Percentiles rank a stretch among this genome's conserved stretches.
These are phyloP conservation scores for Leccinum uliginosum DNA, from an alignment of 768 basidiomycete genomes.

Conservation along the genomic window DNA sequence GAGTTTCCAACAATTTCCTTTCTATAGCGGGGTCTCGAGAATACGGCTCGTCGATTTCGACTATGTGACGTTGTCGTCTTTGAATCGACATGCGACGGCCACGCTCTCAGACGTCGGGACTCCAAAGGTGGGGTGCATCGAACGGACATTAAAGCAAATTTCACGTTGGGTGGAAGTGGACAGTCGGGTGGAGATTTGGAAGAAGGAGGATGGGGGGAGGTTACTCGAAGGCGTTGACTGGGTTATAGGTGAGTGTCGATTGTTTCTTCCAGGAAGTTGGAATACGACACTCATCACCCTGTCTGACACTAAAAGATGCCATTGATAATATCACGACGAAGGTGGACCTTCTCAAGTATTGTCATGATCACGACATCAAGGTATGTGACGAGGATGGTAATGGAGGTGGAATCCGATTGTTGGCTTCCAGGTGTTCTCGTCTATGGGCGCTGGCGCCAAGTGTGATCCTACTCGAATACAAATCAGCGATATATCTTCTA, in stretches of 20 bases:
- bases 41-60: constrained; percentile 92
- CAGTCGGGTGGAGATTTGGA: constrained; percentile 78
- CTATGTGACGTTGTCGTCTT: constrained; percentile 89
- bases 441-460: constrained; percentile 96
- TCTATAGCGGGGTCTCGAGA: constrained; percentile 61
- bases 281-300: constrained; percentile 2
- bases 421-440: constrained; percentile 73
- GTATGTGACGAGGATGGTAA: constrained; percentile 32
- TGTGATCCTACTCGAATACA: constrained; percentile 92
- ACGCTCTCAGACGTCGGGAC: constrained; percentile 86
- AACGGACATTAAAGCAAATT: constrained; percentile 62
- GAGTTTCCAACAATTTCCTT: neutral
- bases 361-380: constrained; percentile 74
- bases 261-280: neutral
- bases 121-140: constrained; percentile 81
- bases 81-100: constrained; percentile 94
- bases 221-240: constrained; percentile 86
- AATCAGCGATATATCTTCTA: constrained; percentile 90
- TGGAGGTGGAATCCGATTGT: neutral
- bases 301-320: constrained; percentile 54
- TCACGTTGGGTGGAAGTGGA: constrained; percentile 89
- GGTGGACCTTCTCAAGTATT: constrained; percentile 89
- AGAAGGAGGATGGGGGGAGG: constrained; percentile 68
- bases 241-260: constrained; percentile 70
- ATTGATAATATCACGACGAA: constrained; percentile 98